phyloP scores from a whole-genome alignment of 495 filamentous ascomycete species.

The Penicillium lividum region DNA sequence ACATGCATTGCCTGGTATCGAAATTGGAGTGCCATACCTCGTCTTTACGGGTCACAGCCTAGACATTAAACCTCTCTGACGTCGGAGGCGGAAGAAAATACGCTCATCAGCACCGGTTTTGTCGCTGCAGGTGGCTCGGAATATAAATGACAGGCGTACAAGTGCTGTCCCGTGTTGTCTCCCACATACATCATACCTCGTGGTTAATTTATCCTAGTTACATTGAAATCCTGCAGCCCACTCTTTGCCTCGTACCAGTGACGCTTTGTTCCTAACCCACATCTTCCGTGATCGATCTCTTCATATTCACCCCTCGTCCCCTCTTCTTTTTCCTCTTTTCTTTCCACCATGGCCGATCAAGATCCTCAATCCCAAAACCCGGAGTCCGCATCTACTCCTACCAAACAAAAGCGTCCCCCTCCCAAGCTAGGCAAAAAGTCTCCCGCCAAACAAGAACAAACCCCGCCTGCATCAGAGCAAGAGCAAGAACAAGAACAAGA shows the following conservation, averaged over 20 bases:
- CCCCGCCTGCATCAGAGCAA: conserved; percentile 31
- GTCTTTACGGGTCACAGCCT: conserved; percentile 2
- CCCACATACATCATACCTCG: conserved; percentile 27
- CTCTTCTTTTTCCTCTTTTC: conserved; percentile 24
- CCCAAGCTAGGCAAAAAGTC: conserved; percentile 38
- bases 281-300: conserved; percentile 21
- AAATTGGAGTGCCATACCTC: conserved; percentile 3
- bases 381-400: conserved; percentile 25
- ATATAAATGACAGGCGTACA: conserved; percentile 26
- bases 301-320: conserved; percentile 30
- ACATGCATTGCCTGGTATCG: conserved; percentile 6
- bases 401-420: conserved; percentile 32
- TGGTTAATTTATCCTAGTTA: conserved; percentile 19
- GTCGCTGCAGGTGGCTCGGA: conserved; percentile 5
- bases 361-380: conserved; percentile 30
- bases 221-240: conserved; percentile 10
- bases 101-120: conserved; percentile 16
- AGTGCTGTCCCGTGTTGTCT: conserved; percentile 2
- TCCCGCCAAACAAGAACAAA: conserved; percentile 39
- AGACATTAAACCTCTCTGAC: conserved; percentile 23
- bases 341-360: conserved; percentile 43
- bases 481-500: conserved; percentile 20
- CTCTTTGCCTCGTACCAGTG: conserved; percentile 11
- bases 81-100: conserved; percentile 29
- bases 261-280: conserved; percentile 26